Percentiles rank a stretch among this genome's conserved stretches.
phyloP scores from a whole-genome alignment of 108 stramenopile species.

The Skeletonema costatum region DNA sequence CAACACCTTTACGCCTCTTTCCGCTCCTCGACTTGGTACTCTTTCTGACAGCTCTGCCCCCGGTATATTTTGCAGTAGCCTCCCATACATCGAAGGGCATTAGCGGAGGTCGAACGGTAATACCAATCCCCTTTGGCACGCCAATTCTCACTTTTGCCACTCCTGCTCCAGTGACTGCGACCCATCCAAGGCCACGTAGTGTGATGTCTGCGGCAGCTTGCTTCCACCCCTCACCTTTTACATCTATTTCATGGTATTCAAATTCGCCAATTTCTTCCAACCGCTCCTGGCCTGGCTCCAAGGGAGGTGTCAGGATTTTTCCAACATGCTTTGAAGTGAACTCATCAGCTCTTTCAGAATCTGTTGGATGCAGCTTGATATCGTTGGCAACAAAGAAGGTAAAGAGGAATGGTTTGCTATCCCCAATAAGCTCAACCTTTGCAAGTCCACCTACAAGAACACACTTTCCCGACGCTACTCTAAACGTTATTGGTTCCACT shows the following conservation, averaged over 20 bases:
- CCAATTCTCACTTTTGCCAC: slow-evolving; percentile 70
- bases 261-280: slow-evolving; percentile 88
- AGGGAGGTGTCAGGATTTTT: slow-evolving; percentile 89
- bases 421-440: slow-evolving; percentile 82
- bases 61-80: slow-evolving; percentile 84
- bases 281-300: slow-evolving; percentile 75
- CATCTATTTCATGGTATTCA: slow-evolving; percentile 81
- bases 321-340: slow-evolving; percentile 90
- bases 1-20: not conserved
- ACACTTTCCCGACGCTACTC: slow-evolving; percentile 82
- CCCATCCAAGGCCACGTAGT: slow-evolving; percentile 95
- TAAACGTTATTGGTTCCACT: slow-evolving; percentile 88
- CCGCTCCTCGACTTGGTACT: slow-evolving; percentile 42
- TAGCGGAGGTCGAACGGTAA: slow-evolving; percentile 82
- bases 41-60: slow-evolving; percentile 77
- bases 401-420: slow-evolving; percentile 87
- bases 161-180: slow-evolving; percentile 94
- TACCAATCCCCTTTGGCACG: slow-evolving; percentile 86
- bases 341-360: slow-evolving; percentile 69
- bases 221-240: slow-evolving; percentile 93
- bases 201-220: slow-evolving; percentile 93
- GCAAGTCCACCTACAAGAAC: slow-evolving; percentile 87
- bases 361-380: slow-evolving; percentile 92
- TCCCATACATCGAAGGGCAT: slow-evolving; percentile 94
- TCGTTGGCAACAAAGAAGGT: slow-evolving; percentile 96